phyloP scores from a whole-genome alignment of 1,139 yeast species.

The Blastobotrys capitulatus region DNA sequence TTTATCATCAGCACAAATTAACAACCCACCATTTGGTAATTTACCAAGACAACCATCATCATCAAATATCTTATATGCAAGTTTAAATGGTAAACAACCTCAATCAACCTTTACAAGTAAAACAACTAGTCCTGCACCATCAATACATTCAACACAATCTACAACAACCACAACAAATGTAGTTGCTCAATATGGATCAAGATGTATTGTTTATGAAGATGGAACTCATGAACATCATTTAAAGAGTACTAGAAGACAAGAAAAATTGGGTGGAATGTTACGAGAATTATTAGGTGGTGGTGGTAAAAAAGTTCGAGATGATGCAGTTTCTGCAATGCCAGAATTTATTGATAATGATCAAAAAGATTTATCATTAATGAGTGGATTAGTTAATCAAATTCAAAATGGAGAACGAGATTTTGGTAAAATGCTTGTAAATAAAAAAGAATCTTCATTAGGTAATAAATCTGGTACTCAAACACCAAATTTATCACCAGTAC shows the following conservation, averaged over 20 bases:
- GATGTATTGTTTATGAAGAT: slow-evolving; percentile 39
- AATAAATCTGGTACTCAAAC: not conserved
- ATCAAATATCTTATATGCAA: slow-evolving; percentile 4
- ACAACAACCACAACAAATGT: not conserved
- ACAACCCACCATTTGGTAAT: not conserved
- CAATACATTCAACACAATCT: slow-evolving; percentile 5
- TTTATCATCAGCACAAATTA: not conserved
- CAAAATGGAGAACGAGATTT: slow-evolving; percentile 32
- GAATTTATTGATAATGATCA: slow-evolving; percentile 40
- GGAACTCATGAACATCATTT: slow-evolving; percentile 78
- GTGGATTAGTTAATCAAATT: slow-evolving; percentile 72
- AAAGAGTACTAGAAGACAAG: slow-evolving; percentile 76
- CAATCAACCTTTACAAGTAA: not conserved
- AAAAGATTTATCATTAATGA: slow-evolving; percentile 63
- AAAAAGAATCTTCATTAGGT: not conserved
- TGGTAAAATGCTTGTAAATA: slow-evolving; percentile 17
- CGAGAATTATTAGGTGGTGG: slow-evolving; percentile 73
- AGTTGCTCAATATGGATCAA: slow-evolving; percentile 1
- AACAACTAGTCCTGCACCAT: slow-evolving; percentile 10
- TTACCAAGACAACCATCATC: slow-evolving; percentile 14
- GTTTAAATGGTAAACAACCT: no score
- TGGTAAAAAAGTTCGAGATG: slow-evolving; percentile 72
- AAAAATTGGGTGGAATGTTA: slow-evolving; percentile 78
- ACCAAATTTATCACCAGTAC: slow-evolving; percentile 17
- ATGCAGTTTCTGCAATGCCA: slow-evolving; percentile 82